phyloP scores from a whole-genome alignment of 768 basidiomycete species.

The Rubroboletus satanas region DNA sequence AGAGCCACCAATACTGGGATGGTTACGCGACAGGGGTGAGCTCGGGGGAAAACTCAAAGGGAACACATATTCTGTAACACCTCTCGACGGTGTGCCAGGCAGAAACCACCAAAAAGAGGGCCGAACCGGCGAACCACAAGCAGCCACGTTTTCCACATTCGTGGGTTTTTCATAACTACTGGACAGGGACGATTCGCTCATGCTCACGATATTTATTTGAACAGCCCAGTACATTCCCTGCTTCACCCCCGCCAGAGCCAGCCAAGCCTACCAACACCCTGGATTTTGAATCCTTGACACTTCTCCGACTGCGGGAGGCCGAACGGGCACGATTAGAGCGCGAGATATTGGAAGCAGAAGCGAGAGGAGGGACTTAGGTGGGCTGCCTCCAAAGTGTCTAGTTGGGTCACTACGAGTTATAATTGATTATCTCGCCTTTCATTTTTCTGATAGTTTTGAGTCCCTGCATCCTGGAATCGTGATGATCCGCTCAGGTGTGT shows the following conservation, averaged over 20 bases:
- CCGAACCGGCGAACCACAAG: conserved; percentile 2
- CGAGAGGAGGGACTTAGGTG: conserved; percentile 22
- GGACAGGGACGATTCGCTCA: background rate
- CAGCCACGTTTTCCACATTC: conserved; percentile 46
- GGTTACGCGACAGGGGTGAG: conserved; percentile 71
- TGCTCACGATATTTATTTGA: conserved; percentile 7
- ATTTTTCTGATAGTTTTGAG: too few relatives aligned
- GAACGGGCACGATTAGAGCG: conserved; percentile 73
- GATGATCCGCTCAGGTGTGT: too few relatives aligned
- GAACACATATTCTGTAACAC: conserved; percentile 15
- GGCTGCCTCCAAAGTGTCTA: background rate
- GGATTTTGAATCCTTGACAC: conserved; percentile 76
- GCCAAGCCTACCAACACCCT: conserved; percentile 40
- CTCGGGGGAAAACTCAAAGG: conserved; percentile 34
- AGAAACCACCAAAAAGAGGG: background rate
- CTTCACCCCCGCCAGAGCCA: conserved; percentile 15
- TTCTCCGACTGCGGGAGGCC: conserved; percentile 78
- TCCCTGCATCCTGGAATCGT: too few relatives aligned
- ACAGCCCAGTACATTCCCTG: conserved; percentile 21
- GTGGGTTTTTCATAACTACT: background rate
- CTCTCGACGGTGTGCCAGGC: conserved; percentile 15
- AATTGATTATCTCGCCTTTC: background rate
- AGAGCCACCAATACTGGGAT: conserved; percentile 68
- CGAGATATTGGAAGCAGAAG: conserved; percentile 72
- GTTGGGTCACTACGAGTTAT: conserved; percentile 9